These are phyloP conservation scores for Penicillium atrosanguineum DNA, from an alignment of 495 filamentous ascomycete genomes.

Conservation along the genomic window DNA sequence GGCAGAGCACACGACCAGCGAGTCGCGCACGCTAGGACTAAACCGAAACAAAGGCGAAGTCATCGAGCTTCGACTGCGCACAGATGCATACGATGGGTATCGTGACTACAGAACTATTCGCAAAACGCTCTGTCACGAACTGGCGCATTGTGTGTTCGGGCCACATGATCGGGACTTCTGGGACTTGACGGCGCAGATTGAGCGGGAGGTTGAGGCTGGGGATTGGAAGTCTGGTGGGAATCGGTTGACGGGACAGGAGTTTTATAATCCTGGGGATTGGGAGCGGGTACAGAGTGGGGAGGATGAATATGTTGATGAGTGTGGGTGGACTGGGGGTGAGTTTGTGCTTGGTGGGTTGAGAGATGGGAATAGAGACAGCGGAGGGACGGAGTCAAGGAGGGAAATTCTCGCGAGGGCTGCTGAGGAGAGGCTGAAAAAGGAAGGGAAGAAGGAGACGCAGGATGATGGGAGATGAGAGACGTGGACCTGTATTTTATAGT, in stretches of 20 bases:
- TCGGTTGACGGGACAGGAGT: conserved; percentile 62
- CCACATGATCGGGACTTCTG: conserved; percentile 87
- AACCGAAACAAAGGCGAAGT: conserved; percentile 88
- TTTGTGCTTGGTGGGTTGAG: conserved; percentile 71
- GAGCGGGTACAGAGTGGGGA: conserved; percentile 46
- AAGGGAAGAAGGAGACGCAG: conserved; percentile 39
- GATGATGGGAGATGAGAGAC: conserved; percentile 20
- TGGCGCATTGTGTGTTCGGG: conserved; percentile 85
- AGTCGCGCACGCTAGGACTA: conserved; percentile 78
- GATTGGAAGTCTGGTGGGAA: conserved; percentile 74
- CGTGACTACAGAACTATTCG: conserved; percentile 86
- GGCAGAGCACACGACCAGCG: conserved; percentile 71
- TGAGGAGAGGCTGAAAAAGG: conserved; percentile 66
- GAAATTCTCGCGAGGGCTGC: conserved; percentile 75
- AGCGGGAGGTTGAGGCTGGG: conserved; percentile 74
- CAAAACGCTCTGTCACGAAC: conserved; percentile 90
- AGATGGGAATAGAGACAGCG: conserved; percentile 21
- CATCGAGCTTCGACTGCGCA: conserved; percentile 86
- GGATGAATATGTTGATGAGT: conserved; percentile 62
- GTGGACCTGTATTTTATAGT: background rate
- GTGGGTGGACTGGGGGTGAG: conserved; percentile 84
- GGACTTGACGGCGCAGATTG: conserved; percentile 80
- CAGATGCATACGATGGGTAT: conserved; percentile 93
- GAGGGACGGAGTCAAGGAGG: conserved; percentile 49
- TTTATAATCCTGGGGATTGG: conserved; percentile 65